phyloP scores from a whole-genome alignment of 2,329 filamentous ascomycete genomes.

The Alternaria dauci region DNA sequence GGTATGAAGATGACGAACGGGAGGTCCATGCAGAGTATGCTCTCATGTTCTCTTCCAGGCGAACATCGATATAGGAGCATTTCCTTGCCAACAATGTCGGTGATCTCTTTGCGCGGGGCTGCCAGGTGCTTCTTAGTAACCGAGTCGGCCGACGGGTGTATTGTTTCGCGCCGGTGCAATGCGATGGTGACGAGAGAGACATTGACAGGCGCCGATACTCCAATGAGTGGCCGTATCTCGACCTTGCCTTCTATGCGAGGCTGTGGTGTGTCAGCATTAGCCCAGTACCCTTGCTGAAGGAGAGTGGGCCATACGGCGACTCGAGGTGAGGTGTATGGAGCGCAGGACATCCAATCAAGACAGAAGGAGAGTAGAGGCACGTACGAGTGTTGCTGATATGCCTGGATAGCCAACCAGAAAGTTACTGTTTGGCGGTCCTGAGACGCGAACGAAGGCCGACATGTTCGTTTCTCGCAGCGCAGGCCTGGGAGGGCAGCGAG shows the following conservation, averaged over 20 bases:
- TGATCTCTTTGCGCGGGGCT: constrained; percentile 87
- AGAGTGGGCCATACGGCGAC: constrained; percentile 7
- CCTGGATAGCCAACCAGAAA: constrained; percentile 97
- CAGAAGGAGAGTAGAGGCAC: constrained; percentile 50
- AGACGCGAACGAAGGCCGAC: constrained; percentile 91
- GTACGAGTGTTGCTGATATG: constrained; percentile 94
- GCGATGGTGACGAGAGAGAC: constrained; percentile 94
- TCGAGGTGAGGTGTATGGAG: constrained; percentile 6
- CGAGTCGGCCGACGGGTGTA: constrained; percentile 94
- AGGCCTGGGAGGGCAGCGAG: constrained; percentile 43
- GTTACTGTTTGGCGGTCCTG: constrained; percentile 94
- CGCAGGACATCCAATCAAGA: constrained; percentile 7
- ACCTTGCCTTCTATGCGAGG: constrained; percentile 98
- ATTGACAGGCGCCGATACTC: constrained; percentile 86
- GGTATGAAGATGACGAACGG: constrained; percentile 98
- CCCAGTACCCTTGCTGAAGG: constrained; percentile 12
- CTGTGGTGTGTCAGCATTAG: constrained; percentile 58
- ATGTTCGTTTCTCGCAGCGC: constrained; percentile 48
- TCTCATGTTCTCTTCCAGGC: constrained; percentile 83
- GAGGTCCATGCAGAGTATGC: constrained; percentile 92
- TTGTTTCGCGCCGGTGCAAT: constrained; percentile 91
- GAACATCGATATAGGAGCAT: constrained; percentile 89
- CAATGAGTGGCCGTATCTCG: constrained; percentile 87
- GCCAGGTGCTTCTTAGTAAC: constrained; percentile 91
- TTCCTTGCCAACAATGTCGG: constrained; percentile 94